Base-by-base conservation (phyloP, 2,329 filamentous ascomycete species). In the Verticillium dahliae region DNA sequence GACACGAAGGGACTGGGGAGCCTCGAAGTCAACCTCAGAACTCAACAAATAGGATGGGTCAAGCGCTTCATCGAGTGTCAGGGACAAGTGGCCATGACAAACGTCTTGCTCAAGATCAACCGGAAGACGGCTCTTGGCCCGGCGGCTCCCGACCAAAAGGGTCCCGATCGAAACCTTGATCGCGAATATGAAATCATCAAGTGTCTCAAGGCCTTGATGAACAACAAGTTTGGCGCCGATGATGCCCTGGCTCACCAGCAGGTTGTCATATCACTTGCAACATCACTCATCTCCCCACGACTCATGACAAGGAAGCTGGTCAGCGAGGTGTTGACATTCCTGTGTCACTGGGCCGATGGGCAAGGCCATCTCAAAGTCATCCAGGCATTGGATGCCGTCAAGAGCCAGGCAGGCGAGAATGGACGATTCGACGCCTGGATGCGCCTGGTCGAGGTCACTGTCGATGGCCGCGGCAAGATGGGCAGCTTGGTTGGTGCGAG, bases 171-270 rank as follows among this genome's bases (percentile, higher is more conserved):
- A 73, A 91, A 94, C 71, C 81, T 95, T 58, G 93, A 97, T 71
- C 87, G 90, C 67, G 93, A 97, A 77, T 98, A 98, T 73, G 95
- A 98, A 72, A 97, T 99, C 65, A 87, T 97, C 72, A 99, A 99
- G 78, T 98, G 95, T 78, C 78, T 99, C 62, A 98, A 98, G 80
- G 92, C 93, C 37, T 78, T 98, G 62, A 96, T 98, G 90, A 99
- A 99, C 85, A 99, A 97, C 84, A 97, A 97, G 74, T 98, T 96
- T 74, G 95, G 95, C 64, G 95, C 95, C 64, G 95, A 99, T 73
- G 93, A 99, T 82, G 95, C 95, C 18, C 81, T 99, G 62, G 82
- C 86, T 63, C 93, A 98, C 72, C 90, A 95, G 71, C 91, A 94
- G 72, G 91, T 98, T 65, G 89, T 97, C 65, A 87, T 96, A 61